Conservation (phyloP, 2,329 filamentous ascomycete genomes). For the Ascochyta lentis region DNA sequence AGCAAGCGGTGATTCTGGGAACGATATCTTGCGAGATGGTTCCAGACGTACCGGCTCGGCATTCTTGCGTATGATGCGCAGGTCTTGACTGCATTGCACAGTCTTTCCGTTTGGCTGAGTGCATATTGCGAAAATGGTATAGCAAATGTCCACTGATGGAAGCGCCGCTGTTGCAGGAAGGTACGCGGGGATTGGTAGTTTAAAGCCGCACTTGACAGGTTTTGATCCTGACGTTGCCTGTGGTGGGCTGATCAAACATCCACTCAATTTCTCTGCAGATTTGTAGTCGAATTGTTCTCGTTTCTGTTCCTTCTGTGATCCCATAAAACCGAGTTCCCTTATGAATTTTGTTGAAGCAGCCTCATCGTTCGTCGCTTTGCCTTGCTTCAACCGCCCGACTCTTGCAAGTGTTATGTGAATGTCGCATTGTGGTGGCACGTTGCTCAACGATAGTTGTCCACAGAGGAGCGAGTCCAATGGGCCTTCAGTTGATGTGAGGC, state of each 20-base stretch:
- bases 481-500: neutral
- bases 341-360: constrained; percentile 1
- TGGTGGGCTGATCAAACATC: neutral
- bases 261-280: constrained; percentile 8
- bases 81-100: neutral
- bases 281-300: constrained; percentile 2
- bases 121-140: constrained; percentile 12
- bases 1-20: constrained; percentile 12
- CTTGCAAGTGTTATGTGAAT: constrained; percentile 12
- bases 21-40: constrained; percentile 10
- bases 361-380: neutral
- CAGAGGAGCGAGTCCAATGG: neutral
- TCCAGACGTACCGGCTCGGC: neutral
- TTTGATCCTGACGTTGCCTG: neutral
- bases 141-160: constrained; percentile 4
- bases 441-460: constrained; percentile 7
- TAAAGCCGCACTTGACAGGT: constrained; percentile 4
- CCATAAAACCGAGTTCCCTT: constrained; percentile 11
- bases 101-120: neutral
- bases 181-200: constrained; percentile 3
- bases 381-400: constrained; percentile 2
- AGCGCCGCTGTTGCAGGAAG: constrained; percentile 9
- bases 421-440: constrained; percentile 3
- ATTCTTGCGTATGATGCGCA: constrained; percentile 2
- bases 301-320: constrained; percentile 10